Conservation (phyloP, 495 filamentous ascomycete species). For the Aspergillus panamensis region DNA sequence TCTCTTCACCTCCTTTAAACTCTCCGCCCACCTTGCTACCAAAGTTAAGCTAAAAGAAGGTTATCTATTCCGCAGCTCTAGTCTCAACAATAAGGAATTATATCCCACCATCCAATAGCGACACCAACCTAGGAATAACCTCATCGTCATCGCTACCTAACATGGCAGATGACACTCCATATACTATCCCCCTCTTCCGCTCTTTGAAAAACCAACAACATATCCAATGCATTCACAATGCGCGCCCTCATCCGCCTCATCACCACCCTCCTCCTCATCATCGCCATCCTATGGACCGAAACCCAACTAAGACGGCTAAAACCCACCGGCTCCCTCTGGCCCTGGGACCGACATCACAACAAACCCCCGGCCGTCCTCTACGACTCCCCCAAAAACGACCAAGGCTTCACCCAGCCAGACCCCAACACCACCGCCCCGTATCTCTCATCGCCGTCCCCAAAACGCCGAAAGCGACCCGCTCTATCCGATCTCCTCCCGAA, state of each 20-base stretch:
- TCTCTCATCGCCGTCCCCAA: neutral
- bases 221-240: neutral
- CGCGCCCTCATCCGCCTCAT: neutral
- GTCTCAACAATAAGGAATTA: too few species aligned
- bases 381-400: neutral
- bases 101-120: too few species aligned
- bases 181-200: neutral
- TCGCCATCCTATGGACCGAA: constrained; percentile 3
- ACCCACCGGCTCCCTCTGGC: neutral
- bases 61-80: too few species aligned
- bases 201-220: neutral
- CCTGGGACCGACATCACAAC: neutral
- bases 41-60: too few species aligned
- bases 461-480: neutral
- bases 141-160: too few species aligned
- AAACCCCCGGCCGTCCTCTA: neutral
- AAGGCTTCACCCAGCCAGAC: neutral
- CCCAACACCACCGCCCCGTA: neutral
- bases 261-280: constrained; percentile 1
- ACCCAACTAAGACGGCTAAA: neutral
- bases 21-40: too few species aligned
- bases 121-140: too few species aligned
- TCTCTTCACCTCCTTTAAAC: too few species aligned
- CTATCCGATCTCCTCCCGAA: constrained; percentile 1
- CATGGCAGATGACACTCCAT: neutral